A percentile compares a stretch with the other conserved stretches of the same genome.
Conservation (phyloP, 768 basidiomycete species). For the Termitomyces sp. region DNA sequence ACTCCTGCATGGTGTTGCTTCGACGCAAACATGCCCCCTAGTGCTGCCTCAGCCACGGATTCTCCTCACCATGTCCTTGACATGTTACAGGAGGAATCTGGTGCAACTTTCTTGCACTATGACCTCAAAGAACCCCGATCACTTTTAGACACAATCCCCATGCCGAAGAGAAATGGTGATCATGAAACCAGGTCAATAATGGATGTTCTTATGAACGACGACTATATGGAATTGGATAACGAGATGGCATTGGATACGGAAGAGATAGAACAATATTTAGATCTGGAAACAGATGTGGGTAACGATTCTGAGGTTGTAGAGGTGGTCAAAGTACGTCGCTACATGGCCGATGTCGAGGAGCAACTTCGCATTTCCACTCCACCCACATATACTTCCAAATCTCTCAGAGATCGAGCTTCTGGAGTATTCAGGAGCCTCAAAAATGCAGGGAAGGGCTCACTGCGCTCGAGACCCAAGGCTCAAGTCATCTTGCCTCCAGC, state of each 20-base stretch:
- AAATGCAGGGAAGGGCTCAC: slow-evolving; percentile 36
- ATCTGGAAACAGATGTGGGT: slow-evolving; percentile 21
- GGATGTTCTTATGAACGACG: slow-evolving; percentile 28
- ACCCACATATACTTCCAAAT: slow-evolving; percentile 34
- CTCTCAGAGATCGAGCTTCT: slow-evolving; percentile 46
- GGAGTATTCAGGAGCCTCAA: slow-evolving; percentile 47
- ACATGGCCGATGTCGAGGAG: slow-evolving; percentile 13
- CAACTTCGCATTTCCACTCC: slow-evolving; percentile 16
- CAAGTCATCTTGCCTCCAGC: slow-evolving; percentile 24
- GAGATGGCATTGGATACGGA: slow-evolving; percentile 27
- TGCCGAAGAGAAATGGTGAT: slow-evolving; percentile 21
- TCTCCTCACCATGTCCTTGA: slow-evolving; percentile 12
- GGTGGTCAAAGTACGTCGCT: slow-evolving; percentile 55
- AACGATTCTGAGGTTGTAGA: slow-evolving; percentile 60
- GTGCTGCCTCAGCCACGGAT: slow-evolving; percentile 8
- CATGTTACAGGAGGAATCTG: slow-evolving; percentile 16
- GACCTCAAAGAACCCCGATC: slow-evolving; percentile 8
- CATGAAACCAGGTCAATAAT: slow-evolving; percentile 28
- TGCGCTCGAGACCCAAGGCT: slow-evolving; percentile 33
- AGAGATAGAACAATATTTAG: slow-evolving; percentile 23
- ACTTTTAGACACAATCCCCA: slow-evolving; percentile 17
- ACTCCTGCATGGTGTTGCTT: slow-evolving; percentile 57
- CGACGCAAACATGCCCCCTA: slow-evolving; percentile 39
- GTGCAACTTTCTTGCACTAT: slow-evolving; percentile 22
- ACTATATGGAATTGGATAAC: slow-evolving; percentile 24